Conservation (phyloP, 192 early-diverging fungal genomes). For the Entomortierella beljakovae region DNA sequence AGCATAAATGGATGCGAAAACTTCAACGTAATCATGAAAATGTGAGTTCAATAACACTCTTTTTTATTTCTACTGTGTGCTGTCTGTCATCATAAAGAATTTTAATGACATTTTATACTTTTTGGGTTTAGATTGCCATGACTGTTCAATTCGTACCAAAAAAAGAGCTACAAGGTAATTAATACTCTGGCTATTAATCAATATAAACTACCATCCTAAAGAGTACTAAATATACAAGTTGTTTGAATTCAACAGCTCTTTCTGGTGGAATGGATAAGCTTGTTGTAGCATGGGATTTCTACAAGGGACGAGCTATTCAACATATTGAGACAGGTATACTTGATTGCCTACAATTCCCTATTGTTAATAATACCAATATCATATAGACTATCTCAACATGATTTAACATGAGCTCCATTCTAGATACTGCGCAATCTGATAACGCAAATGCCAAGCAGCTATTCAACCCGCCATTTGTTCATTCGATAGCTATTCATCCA, state of each 20-base stretch:
- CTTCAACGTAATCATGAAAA: slow-evolving; percentile 58
- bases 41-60: slow-evolving; percentile 18
- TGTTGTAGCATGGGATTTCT: slow-evolving; percentile 63
- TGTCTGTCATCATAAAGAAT: neutral
- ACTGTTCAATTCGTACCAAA: slow-evolving; percentile 57
- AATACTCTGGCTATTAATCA: too few species aligned
- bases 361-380: too few species aligned
- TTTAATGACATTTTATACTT: neutral
- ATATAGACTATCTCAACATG: too few species aligned
- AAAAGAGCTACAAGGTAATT: slow-evolving; percentile 60
- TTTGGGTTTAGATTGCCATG: slow-evolving; percentile 58
- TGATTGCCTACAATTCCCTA: neutral
- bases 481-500: slow-evolving; percentile 52
- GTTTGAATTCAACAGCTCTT: slow-evolving; percentile 38
- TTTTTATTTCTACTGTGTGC: neutral
- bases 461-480: slow-evolving; percentile 69
- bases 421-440: slow-evolving; percentile 30
- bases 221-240: too few species aligned
- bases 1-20: slow-evolving; percentile 56
- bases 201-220: too few species aligned
- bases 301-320: slow-evolving; percentile 48
- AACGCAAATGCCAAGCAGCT: slow-evolving; percentile 50
- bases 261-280: slow-evolving; percentile 65
- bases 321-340: slow-evolving; percentile 53
- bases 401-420: too few species aligned